phyloP scores from a whole-genome alignment of 305 asterid species.

The Striga hermonthica region DNA sequence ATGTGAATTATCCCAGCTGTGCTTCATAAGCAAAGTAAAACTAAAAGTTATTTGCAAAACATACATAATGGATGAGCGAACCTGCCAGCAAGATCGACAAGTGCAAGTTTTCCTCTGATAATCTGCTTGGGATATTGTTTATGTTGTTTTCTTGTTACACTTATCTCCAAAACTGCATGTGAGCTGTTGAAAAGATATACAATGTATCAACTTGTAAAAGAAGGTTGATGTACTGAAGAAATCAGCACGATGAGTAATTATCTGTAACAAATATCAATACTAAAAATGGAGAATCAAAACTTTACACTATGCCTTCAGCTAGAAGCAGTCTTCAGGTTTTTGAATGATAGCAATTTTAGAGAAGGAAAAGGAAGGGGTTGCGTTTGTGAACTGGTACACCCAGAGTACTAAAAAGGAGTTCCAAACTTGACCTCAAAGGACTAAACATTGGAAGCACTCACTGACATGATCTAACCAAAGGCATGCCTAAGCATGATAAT shows the following conservation, averaged over 20 bases:
- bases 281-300: slow-evolving; percentile 18
- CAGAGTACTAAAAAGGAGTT: not conserved
- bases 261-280: slow-evolving; percentile 20
- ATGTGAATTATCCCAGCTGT: slow-evolving; percentile 25
- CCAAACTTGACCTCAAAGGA: slow-evolving; percentile 16
- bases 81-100: slow-evolving; percentile 99
- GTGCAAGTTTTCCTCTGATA: slow-evolving; percentile 82
- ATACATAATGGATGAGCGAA: slow-evolving; percentile 33
- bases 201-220: slow-evolving; percentile 23
- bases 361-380: slow-evolving; percentile 23
- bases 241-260: slow-evolving; percentile 12
- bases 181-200: slow-evolving; percentile 52
- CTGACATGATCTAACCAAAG: slow-evolving; percentile 14
- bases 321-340: slow-evolving; percentile 2
- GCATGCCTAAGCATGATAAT: slow-evolving; percentile 13
- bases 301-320: slow-evolving; percentile 20
- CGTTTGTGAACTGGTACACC: slow-evolving; percentile 25
- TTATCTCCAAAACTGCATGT: slow-evolving; percentile 92
- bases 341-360: slow-evolving; percentile 12
- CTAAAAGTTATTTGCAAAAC: slow-evolving; percentile 19
- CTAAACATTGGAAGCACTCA: slow-evolving; percentile 3
- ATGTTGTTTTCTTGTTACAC: slow-evolving; percentile 64
- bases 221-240: slow-evolving; percentile 28
- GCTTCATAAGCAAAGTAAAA: slow-evolving; percentile 27
- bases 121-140: slow-evolving; percentile 71